phyloP scores from a whole-genome alignment of 768 basidiomycete species.

The Russula emetica region DNA sequence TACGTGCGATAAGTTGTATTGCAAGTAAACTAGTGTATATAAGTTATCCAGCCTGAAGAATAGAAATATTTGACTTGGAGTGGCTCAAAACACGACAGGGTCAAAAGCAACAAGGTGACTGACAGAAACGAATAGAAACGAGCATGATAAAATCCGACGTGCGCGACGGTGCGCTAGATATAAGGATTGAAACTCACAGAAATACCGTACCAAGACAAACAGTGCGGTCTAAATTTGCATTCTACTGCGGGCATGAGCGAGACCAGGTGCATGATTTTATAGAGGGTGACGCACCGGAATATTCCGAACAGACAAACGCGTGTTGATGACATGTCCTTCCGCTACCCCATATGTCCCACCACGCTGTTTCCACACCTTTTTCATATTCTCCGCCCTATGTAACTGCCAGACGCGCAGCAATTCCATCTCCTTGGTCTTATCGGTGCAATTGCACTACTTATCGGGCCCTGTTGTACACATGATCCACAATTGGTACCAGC shows the following conservation, averaged over 20 bases:
- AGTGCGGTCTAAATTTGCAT: background rate
- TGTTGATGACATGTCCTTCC: constrained; percentile 4
- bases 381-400: background rate
- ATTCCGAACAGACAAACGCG: background rate
- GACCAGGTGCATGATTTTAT: background rate
- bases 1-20: too few relatives aligned
- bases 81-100: too few relatives aligned
- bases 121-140: background rate
- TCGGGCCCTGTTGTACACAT: background rate
- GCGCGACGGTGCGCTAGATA: too few relatives aligned
- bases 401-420: background rate
- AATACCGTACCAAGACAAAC: background rate
- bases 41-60: too few relatives aligned
- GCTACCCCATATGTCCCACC: background rate
- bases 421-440: background rate
- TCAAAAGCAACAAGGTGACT: too few relatives aligned
- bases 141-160: background rate
- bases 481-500: background rate
- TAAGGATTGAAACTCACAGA: background rate
- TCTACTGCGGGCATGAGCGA: background rate
- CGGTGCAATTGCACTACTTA: background rate
- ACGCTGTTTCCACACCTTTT: constrained; percentile 10
- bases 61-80: too few relatives aligned
- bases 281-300: background rate
- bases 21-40: too few relatives aligned